phyloP scores from a whole-genome alignment of 2,329 filamentous ascomycete genomes.

The Stagonosporopsis vannaccii region DNA sequence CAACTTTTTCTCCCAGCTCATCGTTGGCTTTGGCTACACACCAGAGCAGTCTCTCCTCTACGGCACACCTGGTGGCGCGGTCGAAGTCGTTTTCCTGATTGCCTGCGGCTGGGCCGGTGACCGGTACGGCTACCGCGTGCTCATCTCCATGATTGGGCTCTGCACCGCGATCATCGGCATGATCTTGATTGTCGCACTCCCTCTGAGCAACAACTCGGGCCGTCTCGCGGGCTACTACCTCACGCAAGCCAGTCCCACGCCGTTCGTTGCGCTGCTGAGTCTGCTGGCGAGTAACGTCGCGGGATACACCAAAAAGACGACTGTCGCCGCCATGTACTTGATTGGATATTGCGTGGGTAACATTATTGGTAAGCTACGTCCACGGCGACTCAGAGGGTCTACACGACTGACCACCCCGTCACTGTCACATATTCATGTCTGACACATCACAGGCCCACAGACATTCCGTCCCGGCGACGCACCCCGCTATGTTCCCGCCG shows the following conservation, averaged over 20 bases:
- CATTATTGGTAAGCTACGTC: slow-evolving; percentile 40
- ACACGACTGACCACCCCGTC: too few relatives aligned
- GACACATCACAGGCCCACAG: slow-evolving; percentile 51
- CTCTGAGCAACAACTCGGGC: slow-evolving; percentile 64
- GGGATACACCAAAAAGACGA: slow-evolving; percentile 67
- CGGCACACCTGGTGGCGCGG: slow-evolving; percentile 69
- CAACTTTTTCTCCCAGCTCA: slow-evolving; percentile 69
- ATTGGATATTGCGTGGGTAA: slow-evolving; percentile 53
- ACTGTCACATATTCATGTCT: background rate
- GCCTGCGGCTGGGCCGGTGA: slow-evolving; percentile 65
- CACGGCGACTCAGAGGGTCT: too few relatives aligned
- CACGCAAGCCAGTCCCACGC: slow-evolving; percentile 65
- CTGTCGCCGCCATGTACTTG: slow-evolving; percentile 60
- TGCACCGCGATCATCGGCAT: slow-evolving; percentile 65
- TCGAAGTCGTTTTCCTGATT: slow-evolving; percentile 68
- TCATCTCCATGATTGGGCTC: slow-evolving; percentile 63
- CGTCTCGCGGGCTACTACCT: slow-evolving; percentile 71
- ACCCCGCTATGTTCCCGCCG: slow-evolving; percentile 66
- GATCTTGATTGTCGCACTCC: slow-evolving; percentile 69
- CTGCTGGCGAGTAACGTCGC: slow-evolving; percentile 69
- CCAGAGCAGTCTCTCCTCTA: slow-evolving; percentile 68
- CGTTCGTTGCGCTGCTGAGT: slow-evolving; percentile 69
- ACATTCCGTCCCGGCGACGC: slow-evolving; percentile 40
- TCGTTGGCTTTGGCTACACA: slow-evolving; percentile 70
- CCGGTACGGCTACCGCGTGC: slow-evolving; percentile 62